Evolutionary conservation across 2,329 filamentous ascomycete genomes (phyloP).

Genomic region (Fusarium sp.): DNA sequence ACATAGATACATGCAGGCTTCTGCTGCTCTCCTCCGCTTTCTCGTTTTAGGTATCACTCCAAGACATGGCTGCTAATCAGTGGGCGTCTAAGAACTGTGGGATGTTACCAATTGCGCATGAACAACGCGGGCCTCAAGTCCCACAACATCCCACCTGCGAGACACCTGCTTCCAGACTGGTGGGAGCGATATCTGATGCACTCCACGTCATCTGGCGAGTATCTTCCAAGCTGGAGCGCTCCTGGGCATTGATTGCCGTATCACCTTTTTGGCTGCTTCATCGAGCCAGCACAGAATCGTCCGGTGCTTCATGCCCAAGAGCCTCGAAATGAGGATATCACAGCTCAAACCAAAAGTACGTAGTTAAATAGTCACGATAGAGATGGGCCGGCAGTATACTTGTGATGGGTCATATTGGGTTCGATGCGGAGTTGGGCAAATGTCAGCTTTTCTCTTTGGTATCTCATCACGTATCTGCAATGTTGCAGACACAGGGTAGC

Average conservation of each 20-base stretch:
- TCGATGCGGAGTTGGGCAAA: neutral
- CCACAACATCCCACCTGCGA: neutral
- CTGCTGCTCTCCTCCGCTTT: neutral
- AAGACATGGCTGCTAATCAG: neutral
- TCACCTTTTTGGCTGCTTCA: neutral
- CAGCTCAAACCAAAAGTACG: neutral
- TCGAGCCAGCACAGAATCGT: neutral
- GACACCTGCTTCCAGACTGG: neutral
- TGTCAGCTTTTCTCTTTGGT: constrained; percentile 24
- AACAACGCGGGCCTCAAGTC: constrained; percentile 2
- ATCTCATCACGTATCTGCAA: constrained; percentile 17
- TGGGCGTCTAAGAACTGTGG: neutral
- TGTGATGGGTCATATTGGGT: neutral
- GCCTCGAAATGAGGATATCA: neutral
- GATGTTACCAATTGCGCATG: constrained; percentile 1
- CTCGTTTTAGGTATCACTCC: neutral
- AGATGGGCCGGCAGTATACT: neutral
- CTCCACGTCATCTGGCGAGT: neutral
- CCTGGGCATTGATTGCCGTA: neutral
- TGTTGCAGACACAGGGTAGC: constrained; percentile 20
- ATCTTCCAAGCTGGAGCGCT: neutral
- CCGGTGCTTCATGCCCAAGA: neutral
- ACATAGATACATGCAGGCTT: neutral
- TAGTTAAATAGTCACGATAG: neutral
- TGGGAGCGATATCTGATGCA: neutral